Base-by-base conservation (phyloP, 306 rosid species). In the Ochetophila trinervis region DNA sequence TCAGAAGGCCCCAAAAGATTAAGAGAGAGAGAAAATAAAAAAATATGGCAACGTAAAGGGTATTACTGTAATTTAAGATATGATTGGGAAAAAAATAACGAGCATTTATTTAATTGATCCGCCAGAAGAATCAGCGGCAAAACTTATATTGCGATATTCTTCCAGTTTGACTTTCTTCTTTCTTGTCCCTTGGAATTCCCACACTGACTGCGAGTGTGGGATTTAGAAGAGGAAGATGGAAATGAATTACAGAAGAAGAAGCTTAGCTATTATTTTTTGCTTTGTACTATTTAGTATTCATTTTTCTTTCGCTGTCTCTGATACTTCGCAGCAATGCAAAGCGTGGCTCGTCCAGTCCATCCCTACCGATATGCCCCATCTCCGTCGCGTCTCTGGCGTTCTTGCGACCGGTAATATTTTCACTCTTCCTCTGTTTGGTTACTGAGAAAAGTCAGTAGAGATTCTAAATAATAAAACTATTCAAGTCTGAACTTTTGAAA, bases 301-400 rank as follows among this genome's bases (percentile, higher is more conserved):
- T 23, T 76, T 30, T 65, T 68, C 34, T 44, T 78, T 85, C 20
- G 73, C 66, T 11, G 17, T 66, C 54, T 65, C 79, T 5, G 71
- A 62, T 22, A 23, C 75, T 52, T 61, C 63, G 34, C 57, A 62
- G 5, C 68, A 71, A 37, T 90, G 97, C 74, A 85, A 88, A 76
- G 90, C 95, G 42, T 91, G 97, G 96, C 79, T 91, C 34, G 97
- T 88, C 34, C 97, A 88, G 72, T 91, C 97, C 53, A 83, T 86
- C 58, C 97, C 97, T 63, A 88, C 97, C 74, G 85, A 86, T 60
- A 83, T 86, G 96, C 96, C 91, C 14, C 71, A 74, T 54, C 90
- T 88, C 63, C 54, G 61, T 21, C 95, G 44, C 21, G 83, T 91
- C 76, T 79, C 86, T 0, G 95, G 96, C 32, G 85, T 85, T 74